These are phyloP conservation scores for Trebouxia sp. DNA, from an alignment of 139 green algal species.

Conservation along the genomic window DNA sequence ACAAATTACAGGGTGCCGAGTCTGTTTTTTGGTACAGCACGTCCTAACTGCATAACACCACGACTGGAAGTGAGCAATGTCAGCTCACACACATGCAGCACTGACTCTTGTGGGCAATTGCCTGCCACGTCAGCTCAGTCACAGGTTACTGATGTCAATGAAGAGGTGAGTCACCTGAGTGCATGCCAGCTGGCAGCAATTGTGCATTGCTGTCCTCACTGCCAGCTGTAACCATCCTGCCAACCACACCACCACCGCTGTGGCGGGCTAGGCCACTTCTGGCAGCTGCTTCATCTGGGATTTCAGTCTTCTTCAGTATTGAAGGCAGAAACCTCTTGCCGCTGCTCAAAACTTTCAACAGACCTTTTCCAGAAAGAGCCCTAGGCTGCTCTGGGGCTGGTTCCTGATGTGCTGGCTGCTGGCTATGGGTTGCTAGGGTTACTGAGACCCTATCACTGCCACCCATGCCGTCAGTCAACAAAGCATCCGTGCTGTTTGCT, in stretches of 20 bases:
- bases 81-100: too few species aligned
- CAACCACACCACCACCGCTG: not conserved
- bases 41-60: too few species aligned
- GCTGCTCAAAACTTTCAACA: not conserved
- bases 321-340: not conserved
- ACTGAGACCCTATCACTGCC: not conserved
- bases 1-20: too few species aligned
- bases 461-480: not conserved
- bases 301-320: not conserved
- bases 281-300: not conserved
- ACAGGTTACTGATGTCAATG: too few species aligned
- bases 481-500: not conserved
- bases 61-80: too few species aligned
- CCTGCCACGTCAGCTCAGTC: too few species aligned
- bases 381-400: not conserved
- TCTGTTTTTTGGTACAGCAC: too few species aligned
- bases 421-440: not conserved
- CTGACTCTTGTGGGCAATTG: too few species aligned
- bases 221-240: not conserved
- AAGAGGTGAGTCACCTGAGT: not conserved
- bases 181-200: not conserved
- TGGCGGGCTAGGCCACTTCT: not conserved
- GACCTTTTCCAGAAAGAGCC: not conserved
- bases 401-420: not conserved
- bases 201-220: conserved; percentile 4